Conservation (phyloP, 2,329 filamentous ascomycete species). For the Alternaria burnsii region DNA sequence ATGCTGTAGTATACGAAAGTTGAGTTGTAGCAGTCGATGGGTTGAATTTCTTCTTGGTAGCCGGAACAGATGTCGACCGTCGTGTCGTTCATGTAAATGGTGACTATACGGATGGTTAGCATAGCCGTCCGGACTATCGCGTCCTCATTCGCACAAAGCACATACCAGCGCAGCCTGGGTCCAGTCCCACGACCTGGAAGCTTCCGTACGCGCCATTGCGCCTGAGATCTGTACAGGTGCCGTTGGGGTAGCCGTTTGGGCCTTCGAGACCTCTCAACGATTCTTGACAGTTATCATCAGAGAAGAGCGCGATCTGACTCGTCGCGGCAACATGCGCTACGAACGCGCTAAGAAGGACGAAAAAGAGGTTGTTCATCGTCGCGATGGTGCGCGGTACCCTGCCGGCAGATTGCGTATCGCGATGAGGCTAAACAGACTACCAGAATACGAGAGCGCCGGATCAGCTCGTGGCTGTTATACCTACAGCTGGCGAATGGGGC, state of each 20-base stretch:
- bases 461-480: slow-evolving; percentile 9
- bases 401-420: background rate
- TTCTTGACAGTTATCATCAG: slow-evolving; percentile 18
- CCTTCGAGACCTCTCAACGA: slow-evolving; percentile 20
- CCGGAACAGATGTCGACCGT: slow-evolving; percentile 11
- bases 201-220: slow-evolving; percentile 23
- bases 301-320: slow-evolving; percentile 22
- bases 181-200: slow-evolving; percentile 37
- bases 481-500: background rate
- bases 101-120: background rate
- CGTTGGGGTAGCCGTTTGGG: slow-evolving; percentile 28
- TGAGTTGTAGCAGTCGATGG: slow-evolving; percentile 14
- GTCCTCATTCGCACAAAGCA: background rate
- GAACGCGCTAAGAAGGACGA: background rate
- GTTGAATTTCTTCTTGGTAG: slow-evolving; percentile 12
- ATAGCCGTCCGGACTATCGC: background rate
- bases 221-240: slow-evolving; percentile 25
- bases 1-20: slow-evolving; percentile 18
- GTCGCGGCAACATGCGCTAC: background rate
- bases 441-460: slow-evolving; percentile 5
- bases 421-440: background rate
- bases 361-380: slow-evolving; percentile 2
- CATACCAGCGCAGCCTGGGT: slow-evolving; percentile 37
- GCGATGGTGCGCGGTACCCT: background rate
- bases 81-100: slow-evolving; percentile 13